These are phyloP conservation scores for Vitis hybrid DNA, from an alignment of 177 flowering plant genomes.

Conservation along the genomic window DNA sequence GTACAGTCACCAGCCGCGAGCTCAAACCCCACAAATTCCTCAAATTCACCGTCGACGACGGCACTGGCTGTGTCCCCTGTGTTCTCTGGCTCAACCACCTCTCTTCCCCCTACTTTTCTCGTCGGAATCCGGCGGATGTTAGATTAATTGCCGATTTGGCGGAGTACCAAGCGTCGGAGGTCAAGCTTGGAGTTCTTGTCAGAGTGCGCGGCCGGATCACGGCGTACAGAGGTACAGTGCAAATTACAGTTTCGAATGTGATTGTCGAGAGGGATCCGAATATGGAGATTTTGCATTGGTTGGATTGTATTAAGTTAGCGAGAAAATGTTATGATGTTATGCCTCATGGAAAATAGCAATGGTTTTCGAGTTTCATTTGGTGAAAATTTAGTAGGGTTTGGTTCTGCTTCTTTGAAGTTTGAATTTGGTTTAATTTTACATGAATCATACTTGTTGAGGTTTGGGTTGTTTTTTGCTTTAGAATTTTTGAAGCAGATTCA, in stretches of 20 bases:
- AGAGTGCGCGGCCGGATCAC: constrained; percentile 73
- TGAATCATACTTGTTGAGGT: too few relatives aligned
- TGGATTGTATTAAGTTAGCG: constrained; percentile 65
- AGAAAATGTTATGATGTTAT: constrained; percentile 22
- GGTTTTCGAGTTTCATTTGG: too few relatives aligned
- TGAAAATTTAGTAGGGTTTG: too few relatives aligned
- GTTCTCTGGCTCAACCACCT: constrained; percentile 83
- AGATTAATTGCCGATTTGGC: constrained; percentile 47
- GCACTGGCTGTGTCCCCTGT: constrained; percentile 71
- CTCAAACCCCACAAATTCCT: constrained; percentile 56
- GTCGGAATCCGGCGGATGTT: constrained; percentile 49
- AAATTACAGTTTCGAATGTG: constrained; percentile 68
- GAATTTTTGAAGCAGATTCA: too few relatives aligned
- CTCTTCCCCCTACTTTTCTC: constrained; percentile 49
- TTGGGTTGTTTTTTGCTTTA: too few relatives aligned
- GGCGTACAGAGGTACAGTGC: constrained; percentile 48
- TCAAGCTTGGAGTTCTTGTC: constrained; percentile 53
- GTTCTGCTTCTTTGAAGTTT: too few relatives aligned
- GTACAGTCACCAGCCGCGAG: constrained; percentile 56
- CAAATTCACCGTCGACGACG: constrained; percentile 75
- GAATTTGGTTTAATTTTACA: too few relatives aligned
- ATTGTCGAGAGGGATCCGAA: constrained; percentile 73
- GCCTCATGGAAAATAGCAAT: not conserved
- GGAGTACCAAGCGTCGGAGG: constrained; percentile 24
- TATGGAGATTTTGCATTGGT: constrained; percentile 70